A percentile compares a stretch with the other conserved stretches of the same genome.
Conservation (phyloP, 1,284 basidiomycete species). For the Trichosporon coremiiforme region DNA sequence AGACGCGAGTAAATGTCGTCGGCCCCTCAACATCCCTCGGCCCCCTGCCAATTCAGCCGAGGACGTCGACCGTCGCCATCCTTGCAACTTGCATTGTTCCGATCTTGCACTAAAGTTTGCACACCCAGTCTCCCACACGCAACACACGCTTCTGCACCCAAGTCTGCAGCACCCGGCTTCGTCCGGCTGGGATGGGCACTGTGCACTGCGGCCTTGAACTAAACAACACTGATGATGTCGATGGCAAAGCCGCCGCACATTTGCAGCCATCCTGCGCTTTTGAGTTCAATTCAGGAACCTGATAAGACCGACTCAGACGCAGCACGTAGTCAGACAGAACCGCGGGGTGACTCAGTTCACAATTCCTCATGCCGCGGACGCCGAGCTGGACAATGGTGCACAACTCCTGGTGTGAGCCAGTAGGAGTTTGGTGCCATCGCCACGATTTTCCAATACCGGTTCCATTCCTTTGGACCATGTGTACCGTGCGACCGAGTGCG, state of each 20-base stretch:
- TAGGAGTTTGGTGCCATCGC: neutral
- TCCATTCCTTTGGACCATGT: neutral
- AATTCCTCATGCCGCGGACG: too few relatives aligned
- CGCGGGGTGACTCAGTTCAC: neutral
- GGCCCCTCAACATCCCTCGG: neutral
- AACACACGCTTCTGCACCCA: too few relatives aligned
- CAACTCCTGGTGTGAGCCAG: too few relatives aligned
- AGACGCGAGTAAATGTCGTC: constrained; percentile 5
- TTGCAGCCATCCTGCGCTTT: neutral
- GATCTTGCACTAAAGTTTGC: neutral
- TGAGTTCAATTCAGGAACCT: constrained; percentile 7
- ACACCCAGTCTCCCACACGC: too few relatives aligned
- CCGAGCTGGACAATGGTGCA: neutral
- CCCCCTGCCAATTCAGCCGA: constrained; percentile 9
- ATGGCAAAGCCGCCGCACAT: neutral
- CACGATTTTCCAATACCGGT: neutral
- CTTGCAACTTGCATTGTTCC: neutral
- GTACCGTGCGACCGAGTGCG: too few relatives aligned
- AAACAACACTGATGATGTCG: neutral
- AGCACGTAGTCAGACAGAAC: neutral
- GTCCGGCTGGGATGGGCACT: neutral
- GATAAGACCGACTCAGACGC: neutral
- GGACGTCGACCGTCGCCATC: neutral
- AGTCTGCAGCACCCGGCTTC: too few relatives aligned
- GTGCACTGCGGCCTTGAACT: neutral